A percentile compares a stretch with the other conserved stretches of the same genome.
These are phyloP conservation scores for Aspergillus felis DNA, from an alignment of 2,329 filamentous ascomycete genomes.

Conservation along the genomic window DNA sequence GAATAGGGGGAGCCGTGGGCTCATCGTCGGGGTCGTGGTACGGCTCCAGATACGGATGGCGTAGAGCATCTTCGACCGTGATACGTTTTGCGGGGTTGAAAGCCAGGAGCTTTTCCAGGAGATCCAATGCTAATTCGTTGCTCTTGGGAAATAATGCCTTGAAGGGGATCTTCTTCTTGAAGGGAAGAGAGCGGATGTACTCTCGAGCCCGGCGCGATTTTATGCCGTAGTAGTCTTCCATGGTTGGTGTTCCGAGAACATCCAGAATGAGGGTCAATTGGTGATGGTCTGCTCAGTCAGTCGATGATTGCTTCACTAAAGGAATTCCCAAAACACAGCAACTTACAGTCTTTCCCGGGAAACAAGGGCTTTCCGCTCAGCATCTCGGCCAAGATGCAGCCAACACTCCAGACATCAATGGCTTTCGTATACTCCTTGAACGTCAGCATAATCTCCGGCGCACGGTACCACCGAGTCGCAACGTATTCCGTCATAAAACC, in stretches of 20 bases:
- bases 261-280: constrained; percentile 96
- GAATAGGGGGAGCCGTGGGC: constrained; percentile 92
- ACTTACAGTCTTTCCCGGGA: constrained; percentile 95
- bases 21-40: constrained; percentile 99
- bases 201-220: constrained; percentile 95
- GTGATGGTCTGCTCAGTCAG: constrained; percentile 70
- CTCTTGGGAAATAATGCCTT: constrained; percentile 97
- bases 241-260: constrained; percentile 94
- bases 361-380: constrained; percentile 96
- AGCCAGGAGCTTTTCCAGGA: constrained; percentile 90
- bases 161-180: constrained; percentile 99
- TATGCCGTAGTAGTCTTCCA: constrained; percentile 99
- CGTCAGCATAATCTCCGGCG: constrained; percentile 98
- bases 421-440: constrained; percentile 99
- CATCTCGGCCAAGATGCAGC: constrained; percentile 98
- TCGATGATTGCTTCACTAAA: neutral
- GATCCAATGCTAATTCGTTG: constrained; percentile 90
- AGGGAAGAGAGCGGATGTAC: constrained; percentile 95
- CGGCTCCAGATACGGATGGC: constrained; percentile 96
- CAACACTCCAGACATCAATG: constrained; percentile 98
- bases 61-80: constrained; percentile 92
- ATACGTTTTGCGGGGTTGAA: constrained; percentile 99
- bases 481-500: constrained; percentile 99
- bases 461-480: constrained; percentile 97
- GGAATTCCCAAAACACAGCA: neutral